Conservation (phyloP, 2,329 filamentous ascomycete species). For the Leptographium radiaticola region DNA sequence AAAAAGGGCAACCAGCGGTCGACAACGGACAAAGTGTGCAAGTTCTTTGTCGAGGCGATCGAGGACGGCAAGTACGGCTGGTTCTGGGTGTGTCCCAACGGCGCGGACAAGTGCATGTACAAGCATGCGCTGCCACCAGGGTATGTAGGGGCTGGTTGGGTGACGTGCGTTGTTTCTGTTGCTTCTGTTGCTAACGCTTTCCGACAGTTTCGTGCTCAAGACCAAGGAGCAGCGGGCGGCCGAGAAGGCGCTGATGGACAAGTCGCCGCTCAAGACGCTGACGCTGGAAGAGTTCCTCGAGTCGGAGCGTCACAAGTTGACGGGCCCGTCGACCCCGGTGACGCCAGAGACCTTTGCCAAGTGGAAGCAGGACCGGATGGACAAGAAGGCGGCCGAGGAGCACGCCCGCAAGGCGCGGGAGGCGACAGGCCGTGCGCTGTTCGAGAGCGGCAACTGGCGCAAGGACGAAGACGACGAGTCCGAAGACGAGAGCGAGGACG, state of each 20-base stretch:
- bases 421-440: slow-evolving; percentile 85
- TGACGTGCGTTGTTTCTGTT: neutral
- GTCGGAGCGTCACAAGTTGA: slow-evolving; percentile 89
- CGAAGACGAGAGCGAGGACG: slow-evolving; percentile 48
- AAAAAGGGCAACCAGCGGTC: slow-evolving; percentile 97
- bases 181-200: no score
- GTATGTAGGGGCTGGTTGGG: slow-evolving; percentile 35
- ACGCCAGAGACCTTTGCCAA: slow-evolving; percentile 86
- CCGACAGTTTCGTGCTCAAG: slow-evolving; percentile 75
- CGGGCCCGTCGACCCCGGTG: slow-evolving; percentile 82
- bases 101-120: slow-evolving; percentile 97
- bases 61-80: slow-evolving; percentile 98
- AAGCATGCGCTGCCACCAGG: slow-evolving; percentile 89
- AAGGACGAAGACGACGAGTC: slow-evolving; percentile 49
- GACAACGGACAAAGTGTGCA: slow-evolving; percentile 97
- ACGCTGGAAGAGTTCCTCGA: slow-evolving; percentile 97
- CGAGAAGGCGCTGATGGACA: slow-evolving; percentile 92
- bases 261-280: slow-evolving; percentile 84
- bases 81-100: slow-evolving; percentile 98
- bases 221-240: slow-evolving; percentile 93
- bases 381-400: slow-evolving; percentile 93
- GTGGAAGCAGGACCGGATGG: slow-evolving; percentile 89
- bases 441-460: slow-evolving; percentile 92
- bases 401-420: slow-evolving; percentile 86
- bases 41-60: slow-evolving; percentile 92